Base-by-base conservation (phyloP, 257 asterid species). In the Nicotiana noctiflora region DNA sequence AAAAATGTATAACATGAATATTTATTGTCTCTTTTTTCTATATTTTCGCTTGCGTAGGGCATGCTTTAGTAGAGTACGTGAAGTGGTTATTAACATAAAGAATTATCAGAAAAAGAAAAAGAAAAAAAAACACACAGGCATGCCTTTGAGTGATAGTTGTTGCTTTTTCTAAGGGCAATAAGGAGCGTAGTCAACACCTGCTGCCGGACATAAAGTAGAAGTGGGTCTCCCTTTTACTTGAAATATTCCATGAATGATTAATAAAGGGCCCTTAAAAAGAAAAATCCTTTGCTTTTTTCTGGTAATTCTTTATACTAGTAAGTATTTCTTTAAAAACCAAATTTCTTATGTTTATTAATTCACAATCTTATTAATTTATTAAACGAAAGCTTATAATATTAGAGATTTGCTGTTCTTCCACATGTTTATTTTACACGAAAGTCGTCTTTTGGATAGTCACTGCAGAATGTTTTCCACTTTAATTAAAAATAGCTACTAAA, bases 191-290 rank as follows among this genome's bases (percentile, higher is more conserved):
- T 91, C 95, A 91, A 91, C 87, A 91, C 83, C 88, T 86, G 89
- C 85, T 80, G 81, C 79, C 79, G 82, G 91, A 87, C 93, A 88
- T 84, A 92, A 91, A 84, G 91, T 19, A 76, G 84, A 37, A 80
- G 89, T 89, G 92, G 93, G 95, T 63, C 90, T 78, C 37, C 65
- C 59, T 75, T 83, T 81, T 86, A 88, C 89, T 86, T 84, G 86
- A 89, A 83, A 88, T 90, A 92, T 89, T 91, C 97, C 89, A 79
- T 55, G 75, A 87, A 89, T 89, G 89, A 89, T 92, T 85, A 89
- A 84, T 77, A 63, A 87, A 85, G 90, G 96, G 84, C 89, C 90
- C 92, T 81, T 84, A 83, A 84, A 86, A 87, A 79, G 51, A 44
- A 78, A 27, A 57, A 31, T 11, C 10, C 66, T 55, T 59, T 19